Evolutionary conservation across 2,329 filamentous ascomycete genomes (phyloP), one percentile per base, ranked within the genome.

Genomic region (Metarhizium brunneum): DNA sequence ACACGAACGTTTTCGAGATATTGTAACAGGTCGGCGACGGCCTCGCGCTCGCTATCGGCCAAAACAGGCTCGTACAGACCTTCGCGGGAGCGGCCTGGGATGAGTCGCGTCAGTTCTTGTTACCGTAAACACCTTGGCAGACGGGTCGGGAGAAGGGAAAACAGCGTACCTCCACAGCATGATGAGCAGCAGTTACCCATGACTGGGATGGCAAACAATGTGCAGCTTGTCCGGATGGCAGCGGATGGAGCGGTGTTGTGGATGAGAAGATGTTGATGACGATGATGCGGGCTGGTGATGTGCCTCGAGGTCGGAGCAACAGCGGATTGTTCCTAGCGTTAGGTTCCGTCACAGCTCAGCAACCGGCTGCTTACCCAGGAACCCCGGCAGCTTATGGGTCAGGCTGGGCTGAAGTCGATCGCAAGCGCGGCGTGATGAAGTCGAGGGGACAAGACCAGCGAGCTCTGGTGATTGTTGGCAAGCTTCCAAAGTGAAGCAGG

Each of bases 31-130:
- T 99, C 94, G 62, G 94, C 92, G 55, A 99, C 94, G 55, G 94
- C 94, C 76, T 97, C 94, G 66, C 94, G 85, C 76, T 99, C 94
- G 75, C 88, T 95, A 69, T 99, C 94, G 65, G 92, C 92, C 59
- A 99, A 82, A 56, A 94, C 88, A 53, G 88, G 87, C 71, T 94
- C 89, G 71, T 92, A 92, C 61, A 90, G 80, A 62, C 85, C 86
- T 80, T 92, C 88, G 72, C 86, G 86, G 72, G 87, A 83, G 74
- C 86, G 87, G 68, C 85, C 88, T 88, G 58, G 45, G 57, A 50
- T 56, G 57, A 50, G 35, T 56, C 54, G 57, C 56, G 66, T 73
- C 60, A 73, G 69, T 60, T 61, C 35, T 13, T 20, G 18, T 20
- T 35, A 11, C 4, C 20, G 42, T 48, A 51, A 18, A 60, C 36